Evolutionary conservation across 371 early-diverging fungal genomes (phyloP), one percentile per base, ranked within the genome.

Genomic region (Phascolomyces articulosus): DNA sequence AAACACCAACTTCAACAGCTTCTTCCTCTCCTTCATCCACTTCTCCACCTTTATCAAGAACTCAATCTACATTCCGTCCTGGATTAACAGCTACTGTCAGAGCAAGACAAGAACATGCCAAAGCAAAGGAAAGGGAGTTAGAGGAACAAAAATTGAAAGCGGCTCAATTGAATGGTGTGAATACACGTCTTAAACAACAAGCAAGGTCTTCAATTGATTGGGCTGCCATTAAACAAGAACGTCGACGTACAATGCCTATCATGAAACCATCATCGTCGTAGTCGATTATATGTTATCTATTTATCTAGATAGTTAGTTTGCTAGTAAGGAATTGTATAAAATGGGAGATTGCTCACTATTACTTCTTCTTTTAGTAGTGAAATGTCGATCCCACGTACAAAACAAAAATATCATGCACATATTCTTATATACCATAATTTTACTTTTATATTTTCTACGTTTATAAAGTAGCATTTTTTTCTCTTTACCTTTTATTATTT

Each of bases 31-130:
- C 60, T 9, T 49, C 58, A 24, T 51, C 68, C n/a, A 26, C 64
- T 24, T 34, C 62, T 41, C 54, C 67, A 11, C 54, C 66, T n/a
- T 21, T 63, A 54, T 58, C 60, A 9, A 58, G 68, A 3, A 34
- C 70, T 21, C 54, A 60, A 9, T 66, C 66, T 11, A 23, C 60
- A 10, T 68, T 60, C 13, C 68, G 70, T 29, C 81, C 81, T 2
- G 65, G 69, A 4, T 71, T 64, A 24, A 80, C 75, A 49, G 78
- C 78, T 7, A 75, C 81, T 3, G 72, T 80, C 31, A 41, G 81
- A 56, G 81, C 81, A n/a, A 67, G 81, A 48, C 69, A 70, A 20
- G 78, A 80, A 41, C 76, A 71, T 63, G 81, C 81, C 18, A 70
- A 71, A 29, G 72, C 68, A 18, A 69, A 70, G 26, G 71, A 80